Evolutionary conservation across 1,284 basidiomycete species (phyloP).

Genomic region (Cryptococcus wingfieldii): DNA sequence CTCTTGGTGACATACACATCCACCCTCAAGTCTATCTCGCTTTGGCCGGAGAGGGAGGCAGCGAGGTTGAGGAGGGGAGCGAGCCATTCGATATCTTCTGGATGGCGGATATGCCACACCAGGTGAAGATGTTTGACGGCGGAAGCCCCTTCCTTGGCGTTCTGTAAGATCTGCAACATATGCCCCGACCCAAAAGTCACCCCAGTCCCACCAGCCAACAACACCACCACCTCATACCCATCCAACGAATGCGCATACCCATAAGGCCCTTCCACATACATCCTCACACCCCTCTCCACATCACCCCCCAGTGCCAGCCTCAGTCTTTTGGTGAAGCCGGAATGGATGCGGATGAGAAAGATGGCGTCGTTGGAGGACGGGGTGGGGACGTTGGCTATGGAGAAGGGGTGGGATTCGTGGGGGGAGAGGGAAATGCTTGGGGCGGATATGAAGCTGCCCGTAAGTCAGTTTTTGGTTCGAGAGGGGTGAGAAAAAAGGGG

Average conservation of each 20-base stretch:
- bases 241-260: conserved; percentile 27
- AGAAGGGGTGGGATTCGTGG: conserved; percentile 47
- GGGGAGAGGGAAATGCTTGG: conserved; percentile 32
- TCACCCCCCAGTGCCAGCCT: conserved; percentile 16
- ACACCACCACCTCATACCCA: conserved; percentile 32
- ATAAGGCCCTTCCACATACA: conserved; percentile 46
- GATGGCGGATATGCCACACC: conserved; percentile 40
- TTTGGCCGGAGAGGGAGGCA: not conserved
- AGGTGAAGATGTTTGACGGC: conserved; percentile 30
- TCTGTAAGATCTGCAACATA: conserved; percentile 24
- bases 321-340: conserved; percentile 34
- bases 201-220: conserved; percentile 45
- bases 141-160: conserved; percentile 14
- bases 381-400: conserved; percentile 36
- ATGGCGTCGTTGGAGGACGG: conserved; percentile 22
- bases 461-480: not conserved
- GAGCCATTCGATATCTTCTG: conserved; percentile 24
- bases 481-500: not conserved
- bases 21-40: conserved; percentile 6
- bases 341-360: conserved; percentile 41
- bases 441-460: conserved; percentile 36
- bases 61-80: conserved; percentile 18
- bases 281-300: conserved; percentile 15
- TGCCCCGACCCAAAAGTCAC: conserved; percentile 35
- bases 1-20: conserved; percentile 28